These are phyloP conservation scores for Boletus speciosus DNA, from an alignment of 768 basidiomycete species.

Conservation along the genomic window DNA sequence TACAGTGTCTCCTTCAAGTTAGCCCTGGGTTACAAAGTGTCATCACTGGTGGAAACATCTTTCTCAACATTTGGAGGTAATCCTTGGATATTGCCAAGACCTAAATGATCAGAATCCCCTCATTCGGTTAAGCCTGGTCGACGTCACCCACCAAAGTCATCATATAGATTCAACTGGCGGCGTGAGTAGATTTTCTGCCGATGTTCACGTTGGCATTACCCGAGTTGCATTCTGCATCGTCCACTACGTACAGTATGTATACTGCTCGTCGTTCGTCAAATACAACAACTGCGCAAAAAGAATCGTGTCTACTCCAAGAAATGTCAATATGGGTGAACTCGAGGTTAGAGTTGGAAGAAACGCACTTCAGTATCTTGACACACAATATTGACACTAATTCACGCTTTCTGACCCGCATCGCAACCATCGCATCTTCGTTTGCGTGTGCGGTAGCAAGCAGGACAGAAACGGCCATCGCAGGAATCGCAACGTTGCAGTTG, in stretches of 20 bases:
- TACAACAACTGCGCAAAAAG: not conserved
- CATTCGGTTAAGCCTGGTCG: not conserved
- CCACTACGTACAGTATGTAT: not conserved
- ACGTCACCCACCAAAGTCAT: not conserved
- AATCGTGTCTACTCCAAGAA: not conserved
- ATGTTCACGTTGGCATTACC: not conserved
- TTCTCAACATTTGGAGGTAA: too few species aligned
- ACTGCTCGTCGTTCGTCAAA: not conserved
- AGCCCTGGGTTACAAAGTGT: too few species aligned
- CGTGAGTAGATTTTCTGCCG: not conserved
- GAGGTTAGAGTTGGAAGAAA: not conserved
- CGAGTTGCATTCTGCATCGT: not conserved
- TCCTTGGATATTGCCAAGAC: not conserved
- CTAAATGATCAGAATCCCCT: not conserved
- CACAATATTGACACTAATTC: not conserved
- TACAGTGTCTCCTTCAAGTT: too few species aligned
- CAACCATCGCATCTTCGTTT: slow-evolving; percentile 2
- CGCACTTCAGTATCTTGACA: not conserved
- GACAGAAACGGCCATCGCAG: slow-evolving; percentile 9
- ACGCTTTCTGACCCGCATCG: not conserved
- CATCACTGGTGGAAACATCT: too few species aligned
- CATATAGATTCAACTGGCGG: not conserved
- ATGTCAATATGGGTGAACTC: not conserved
- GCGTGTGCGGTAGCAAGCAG: slow-evolving; percentile 1
- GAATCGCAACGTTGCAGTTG: slow-evolving; percentile 1